Conservation (phyloP, 805 yeast genomes). For the Candida lessepsii region DNA sequence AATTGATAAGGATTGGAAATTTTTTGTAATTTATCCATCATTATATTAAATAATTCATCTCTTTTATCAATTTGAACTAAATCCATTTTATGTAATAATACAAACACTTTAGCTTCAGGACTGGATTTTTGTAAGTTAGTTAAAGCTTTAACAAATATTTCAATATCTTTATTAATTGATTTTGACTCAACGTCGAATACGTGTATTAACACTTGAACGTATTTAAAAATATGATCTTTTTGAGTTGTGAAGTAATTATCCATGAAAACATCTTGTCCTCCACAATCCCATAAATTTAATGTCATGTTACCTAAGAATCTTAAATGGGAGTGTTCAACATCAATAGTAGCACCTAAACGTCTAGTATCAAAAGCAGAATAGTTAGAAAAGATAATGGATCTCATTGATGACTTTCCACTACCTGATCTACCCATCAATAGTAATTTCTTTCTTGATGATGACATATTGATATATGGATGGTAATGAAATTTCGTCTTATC, state of each 20-base stretch:
- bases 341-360: constrained; percentile 93
- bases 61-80: constrained; percentile 83
- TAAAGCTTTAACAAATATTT: constrained; percentile 81
- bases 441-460: constrained; percentile 39
- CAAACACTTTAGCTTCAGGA: constrained; percentile 89
- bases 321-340: constrained; percentile 95
- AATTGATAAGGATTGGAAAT: constrained; percentile 68
- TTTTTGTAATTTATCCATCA: constrained; percentile 78
- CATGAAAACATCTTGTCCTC: constrained; percentile 96
- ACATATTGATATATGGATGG: no score
- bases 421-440: constrained; percentile 84
- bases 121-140: constrained; percentile 79
- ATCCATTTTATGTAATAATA: constrained; percentile 93
- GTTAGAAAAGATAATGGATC: constrained; percentile 91
- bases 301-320: constrained; percentile 95
- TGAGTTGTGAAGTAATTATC: constrained; percentile 88
- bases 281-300: constrained; percentile 95
- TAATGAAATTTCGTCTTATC: no score
- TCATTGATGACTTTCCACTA: constrained; percentile 96
- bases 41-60: constrained; percentile 75
- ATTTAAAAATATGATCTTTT: constrained; percentile 87
- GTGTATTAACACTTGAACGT: constrained; percentile 93
- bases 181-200: constrained; percentile 95
- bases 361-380: constrained; percentile 97
- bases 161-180: constrained; percentile 89